Percentiles rank a stretch among this genome's conserved stretches.
Conservation (phyloP, 2,329 filamentous ascomycete genomes). For the Colletotrichum endophyticum region DNA sequence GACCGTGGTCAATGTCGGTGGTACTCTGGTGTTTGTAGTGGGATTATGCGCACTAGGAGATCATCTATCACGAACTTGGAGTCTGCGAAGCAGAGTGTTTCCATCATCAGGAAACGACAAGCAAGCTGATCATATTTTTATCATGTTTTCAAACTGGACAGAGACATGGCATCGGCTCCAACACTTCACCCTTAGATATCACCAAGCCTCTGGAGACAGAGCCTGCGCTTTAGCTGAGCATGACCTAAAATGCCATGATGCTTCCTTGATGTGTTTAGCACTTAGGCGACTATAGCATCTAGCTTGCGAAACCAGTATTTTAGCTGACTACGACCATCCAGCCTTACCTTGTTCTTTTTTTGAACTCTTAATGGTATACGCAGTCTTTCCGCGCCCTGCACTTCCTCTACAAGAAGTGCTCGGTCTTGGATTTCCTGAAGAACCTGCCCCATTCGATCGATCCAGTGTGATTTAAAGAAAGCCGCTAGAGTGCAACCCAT, state of each 20-base stretch:
- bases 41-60: no score
- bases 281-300: not conserved
- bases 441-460: not conserved
- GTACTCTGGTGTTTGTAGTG: accelerated
- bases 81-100: accelerated
- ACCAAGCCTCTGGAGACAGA: no score
- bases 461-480: not conserved
- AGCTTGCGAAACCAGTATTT: not conserved
- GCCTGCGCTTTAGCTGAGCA: no score
- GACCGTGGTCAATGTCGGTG: not conserved
- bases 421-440: not conserved
- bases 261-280: accelerated
- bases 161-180: no score
- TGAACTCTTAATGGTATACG: not conserved
- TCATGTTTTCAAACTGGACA: no score
- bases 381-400: not conserved
- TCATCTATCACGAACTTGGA: no score
- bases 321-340: accelerated
- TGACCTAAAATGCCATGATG: no score
- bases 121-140: no score
- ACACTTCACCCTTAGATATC: no score
- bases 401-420: not conserved
- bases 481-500: not conserved
- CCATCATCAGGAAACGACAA: no score
- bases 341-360: no score